Percentiles rank a stretch among this genome's conserved stretches.
These are phyloP conservation scores for Vitis rotundifolia DNA, from an alignment of 164 flowering plant genomes.

Conservation along the genomic window DNA sequence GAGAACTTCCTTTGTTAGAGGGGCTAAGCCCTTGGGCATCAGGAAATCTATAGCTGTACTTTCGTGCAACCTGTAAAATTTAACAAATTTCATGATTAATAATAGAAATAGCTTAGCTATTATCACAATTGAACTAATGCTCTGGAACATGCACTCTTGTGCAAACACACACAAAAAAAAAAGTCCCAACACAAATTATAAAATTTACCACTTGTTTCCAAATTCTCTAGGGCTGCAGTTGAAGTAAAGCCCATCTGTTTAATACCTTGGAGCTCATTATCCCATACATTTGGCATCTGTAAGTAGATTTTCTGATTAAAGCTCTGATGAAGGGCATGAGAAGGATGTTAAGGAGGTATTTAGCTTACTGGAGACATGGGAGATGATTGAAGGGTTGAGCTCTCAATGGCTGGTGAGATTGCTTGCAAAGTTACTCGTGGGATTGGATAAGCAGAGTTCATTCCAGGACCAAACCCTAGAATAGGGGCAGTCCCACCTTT, in stretches of 20 bases:
- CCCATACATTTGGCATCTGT: slow-evolving; percentile 1
- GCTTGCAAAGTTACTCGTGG: background rate
- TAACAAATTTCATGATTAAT: background rate
- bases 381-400: background rate
- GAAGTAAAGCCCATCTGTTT: background rate
- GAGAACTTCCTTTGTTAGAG: background rate
- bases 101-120: background rate
- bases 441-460: background rate
- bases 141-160: background rate
- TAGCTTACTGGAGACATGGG: background rate
- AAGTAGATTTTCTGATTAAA: background rate
- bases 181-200: background rate
- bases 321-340: background rate
- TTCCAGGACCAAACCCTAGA: background rate
- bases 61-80: background rate
- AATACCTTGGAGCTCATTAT: background rate
- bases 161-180: background rate
- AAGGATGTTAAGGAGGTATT: background rate
- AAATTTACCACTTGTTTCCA: background rate
- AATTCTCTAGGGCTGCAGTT: background rate
- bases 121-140: background rate
- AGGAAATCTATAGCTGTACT: background rate
- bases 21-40: background rate
- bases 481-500: background rate
- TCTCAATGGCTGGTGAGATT: background rate